Percentiles rank a stretch among this genome's conserved stretches.
These are phyloP conservation scores for Backusella sp. DNA, from an alignment of 192 early-diverging fungal genomes.

Conservation along the genomic window DNA sequence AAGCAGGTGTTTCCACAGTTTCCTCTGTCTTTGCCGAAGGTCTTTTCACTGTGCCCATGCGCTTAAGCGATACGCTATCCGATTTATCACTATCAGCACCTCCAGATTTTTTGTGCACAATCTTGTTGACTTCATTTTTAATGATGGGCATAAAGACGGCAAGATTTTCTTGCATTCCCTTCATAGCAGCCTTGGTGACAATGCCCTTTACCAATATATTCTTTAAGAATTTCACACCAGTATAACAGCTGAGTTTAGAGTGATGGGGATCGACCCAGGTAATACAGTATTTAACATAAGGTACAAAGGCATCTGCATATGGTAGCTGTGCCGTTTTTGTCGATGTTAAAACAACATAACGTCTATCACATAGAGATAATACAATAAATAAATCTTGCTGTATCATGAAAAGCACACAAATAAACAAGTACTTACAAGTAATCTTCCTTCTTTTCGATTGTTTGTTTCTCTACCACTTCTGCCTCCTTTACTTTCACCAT, in stretches of 20 bases:
- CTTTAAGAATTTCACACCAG: constrained; percentile 69
- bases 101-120: background rate
- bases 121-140: constrained; percentile 38
- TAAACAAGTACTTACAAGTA: constrained; percentile 47
- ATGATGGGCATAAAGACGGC: constrained; percentile 46
- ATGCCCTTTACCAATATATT: constrained; percentile 68
- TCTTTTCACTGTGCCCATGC: background rate
- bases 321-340: constrained; percentile 50
- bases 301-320: constrained; percentile 37
- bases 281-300: constrained; percentile 63
- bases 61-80: background rate
- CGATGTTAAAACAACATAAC: constrained; percentile 51
- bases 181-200: constrained; percentile 57
- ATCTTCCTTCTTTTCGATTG: constrained; percentile 55
- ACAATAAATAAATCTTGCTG: background rate
- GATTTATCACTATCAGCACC: background rate
- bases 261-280: constrained; percentile 53
- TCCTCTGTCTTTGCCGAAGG: background rate
- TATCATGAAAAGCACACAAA: background rate
- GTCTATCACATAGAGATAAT: constrained; percentile 13
- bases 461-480: constrained; percentile 56
- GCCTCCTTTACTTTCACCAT: constrained; percentile 74
- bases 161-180: constrained; percentile 55
- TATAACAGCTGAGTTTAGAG: constrained; percentile 58
- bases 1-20: background rate